Evolutionary conservation across 2,329 filamentous ascomycete species (phyloP).

Genomic region (Cylindrodendrum hubeiense): DNA sequence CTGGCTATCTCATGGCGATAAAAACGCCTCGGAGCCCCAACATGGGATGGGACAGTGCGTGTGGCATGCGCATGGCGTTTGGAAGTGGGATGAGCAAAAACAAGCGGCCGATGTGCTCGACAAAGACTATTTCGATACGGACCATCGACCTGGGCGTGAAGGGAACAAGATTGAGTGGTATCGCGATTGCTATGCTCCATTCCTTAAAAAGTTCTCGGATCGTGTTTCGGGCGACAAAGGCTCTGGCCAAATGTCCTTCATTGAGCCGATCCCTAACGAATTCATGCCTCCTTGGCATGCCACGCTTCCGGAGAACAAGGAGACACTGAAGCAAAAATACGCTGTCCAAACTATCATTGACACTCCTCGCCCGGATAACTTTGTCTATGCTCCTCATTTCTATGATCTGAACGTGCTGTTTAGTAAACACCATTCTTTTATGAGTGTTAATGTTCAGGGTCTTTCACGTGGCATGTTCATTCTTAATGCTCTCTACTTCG

Average conservation of each 20-base stretch:
- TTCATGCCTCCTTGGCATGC: constrained; percentile 54
- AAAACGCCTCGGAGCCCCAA: constrained; percentile 20
- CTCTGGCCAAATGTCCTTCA: constrained; percentile 49
- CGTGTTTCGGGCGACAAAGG: constrained; percentile 49
- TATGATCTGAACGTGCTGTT: constrained; percentile 58
- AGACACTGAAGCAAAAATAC: constrained; percentile 35
- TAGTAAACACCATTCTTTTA: constrained; percentile 50
- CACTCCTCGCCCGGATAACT: constrained; percentile 44
- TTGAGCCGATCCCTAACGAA: constrained; percentile 57
- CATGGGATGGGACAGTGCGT: constrained; percentile 50
- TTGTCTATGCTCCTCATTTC: constrained; percentile 58
- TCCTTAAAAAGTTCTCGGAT: constrained; percentile 51
- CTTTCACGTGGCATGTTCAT: constrained; percentile 55
- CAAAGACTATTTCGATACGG: constrained; percentile 52
- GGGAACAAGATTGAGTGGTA: constrained; percentile 55
- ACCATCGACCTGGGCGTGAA: constrained; percentile 52
- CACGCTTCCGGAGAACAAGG: constrained; percentile 25
- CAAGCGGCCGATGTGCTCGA: constrained; percentile 43
- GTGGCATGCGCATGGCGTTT: constrained; percentile 55
- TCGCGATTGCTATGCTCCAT: constrained; percentile 56
- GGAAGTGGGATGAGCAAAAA: constrained; percentile 50
- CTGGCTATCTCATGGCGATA: too few species aligned
- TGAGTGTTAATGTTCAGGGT: constrained; percentile 57
- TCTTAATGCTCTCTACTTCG: constrained; percentile 56
- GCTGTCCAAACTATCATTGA: constrained; percentile 45